These are phyloP conservation scores for Salix dunnii DNA, from an alignment of 345 rosid species.

Conservation along the genomic window DNA sequence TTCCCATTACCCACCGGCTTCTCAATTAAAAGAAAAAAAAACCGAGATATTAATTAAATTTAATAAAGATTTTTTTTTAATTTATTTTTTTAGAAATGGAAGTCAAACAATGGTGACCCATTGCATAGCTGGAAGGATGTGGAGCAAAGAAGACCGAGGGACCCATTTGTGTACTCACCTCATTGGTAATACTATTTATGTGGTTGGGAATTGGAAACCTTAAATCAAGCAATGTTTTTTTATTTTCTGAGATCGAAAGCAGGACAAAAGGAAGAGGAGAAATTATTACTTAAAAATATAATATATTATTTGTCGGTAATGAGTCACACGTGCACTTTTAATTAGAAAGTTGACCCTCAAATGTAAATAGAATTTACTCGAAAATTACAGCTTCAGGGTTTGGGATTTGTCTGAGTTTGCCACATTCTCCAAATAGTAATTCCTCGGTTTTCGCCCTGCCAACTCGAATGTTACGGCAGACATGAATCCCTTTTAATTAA, in stretches of 20 bases:
- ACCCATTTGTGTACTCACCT: background rate
- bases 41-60: too few species aligned
- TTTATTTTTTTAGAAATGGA: background rate
- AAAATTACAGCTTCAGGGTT: background rate
- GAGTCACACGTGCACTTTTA: conserved; percentile 28
- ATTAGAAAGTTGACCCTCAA: conserved; percentile 23
- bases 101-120: conserved; percentile 9
- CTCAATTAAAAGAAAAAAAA: too few species aligned
- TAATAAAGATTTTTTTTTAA: too few species aligned
- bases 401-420: background rate
- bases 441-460: background rate
- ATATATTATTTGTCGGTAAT: background rate
- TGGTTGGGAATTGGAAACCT: conserved; percentile 25
- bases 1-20: background rate
- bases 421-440: background rate
- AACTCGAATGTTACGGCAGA: too few species aligned
- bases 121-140: conserved; percentile 11
- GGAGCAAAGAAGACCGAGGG: background rate
- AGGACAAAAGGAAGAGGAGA: background rate
- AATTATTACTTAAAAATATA: background rate
- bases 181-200: conserved; percentile 13
- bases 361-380: conserved; percentile 27
- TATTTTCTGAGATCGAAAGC: background rate
- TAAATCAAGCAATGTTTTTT: conserved; percentile 17
- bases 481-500: too few species aligned